A percentile compares a stretch with the other conserved stretches of the same genome.
phyloP scores from a whole-genome alignment of 2,329 filamentous ascomycete genomes.

The Colletotrichum liriopes region DNA sequence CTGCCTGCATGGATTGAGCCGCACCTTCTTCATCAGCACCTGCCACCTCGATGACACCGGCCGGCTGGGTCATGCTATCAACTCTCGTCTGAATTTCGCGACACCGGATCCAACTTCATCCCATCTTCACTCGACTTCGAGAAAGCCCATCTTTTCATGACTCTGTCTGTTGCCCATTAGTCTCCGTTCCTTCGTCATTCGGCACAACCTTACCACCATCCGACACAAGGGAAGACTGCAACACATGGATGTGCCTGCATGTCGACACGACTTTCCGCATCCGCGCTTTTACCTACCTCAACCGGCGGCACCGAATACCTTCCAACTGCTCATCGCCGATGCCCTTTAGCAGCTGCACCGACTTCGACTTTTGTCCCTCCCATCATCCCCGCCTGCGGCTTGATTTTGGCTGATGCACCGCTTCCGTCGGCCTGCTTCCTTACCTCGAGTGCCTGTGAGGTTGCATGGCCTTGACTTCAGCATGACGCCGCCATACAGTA shows the following conservation, averaged over 20 bases:
- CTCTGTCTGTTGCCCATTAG: neutral
- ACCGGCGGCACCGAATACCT: neutral
- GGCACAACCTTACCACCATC: neutral
- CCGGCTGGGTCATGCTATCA: conserved; percentile 1
- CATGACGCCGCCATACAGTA: conserved; percentile 28
- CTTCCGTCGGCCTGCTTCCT: neutral
- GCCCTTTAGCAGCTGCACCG: neutral
- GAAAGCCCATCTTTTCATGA: neutral
- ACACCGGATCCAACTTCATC: neutral
- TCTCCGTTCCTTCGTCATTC: neutral
- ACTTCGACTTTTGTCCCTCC: conserved; percentile 1
- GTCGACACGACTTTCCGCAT: neutral
- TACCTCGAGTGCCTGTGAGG: neutral
- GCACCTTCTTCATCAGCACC: neutral
- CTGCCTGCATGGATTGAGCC: conserved; percentile 1
- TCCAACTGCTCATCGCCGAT: conserved; percentile 17
- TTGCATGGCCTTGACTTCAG: conserved; percentile 22
- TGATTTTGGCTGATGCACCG: conserved; percentile 10
- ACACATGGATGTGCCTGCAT: conserved; percentile 11
- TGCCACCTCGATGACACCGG: neutral
- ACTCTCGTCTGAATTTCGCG: neutral
- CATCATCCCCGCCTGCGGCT: conserved; percentile 12
- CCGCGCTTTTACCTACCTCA: too few species aligned
- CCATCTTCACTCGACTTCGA: neutral
- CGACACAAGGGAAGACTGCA: neutral